These are phyloP conservation scores for Acacia confusa DNA, from an alignment of 306 rosid species.

Conservation along the genomic window DNA sequence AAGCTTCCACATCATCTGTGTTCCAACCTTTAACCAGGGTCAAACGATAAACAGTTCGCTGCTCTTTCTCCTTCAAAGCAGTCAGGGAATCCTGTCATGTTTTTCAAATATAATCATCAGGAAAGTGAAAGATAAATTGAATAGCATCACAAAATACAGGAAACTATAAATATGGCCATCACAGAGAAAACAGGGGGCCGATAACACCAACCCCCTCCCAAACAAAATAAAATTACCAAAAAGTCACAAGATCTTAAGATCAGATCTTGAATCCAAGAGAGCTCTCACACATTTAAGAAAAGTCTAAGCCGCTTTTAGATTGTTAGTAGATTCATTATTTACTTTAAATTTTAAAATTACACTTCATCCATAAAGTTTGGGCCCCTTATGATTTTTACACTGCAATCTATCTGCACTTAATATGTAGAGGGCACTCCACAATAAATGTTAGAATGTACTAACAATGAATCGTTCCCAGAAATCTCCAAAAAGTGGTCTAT, in stretches of 20 bases:
- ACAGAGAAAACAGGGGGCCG: slow-evolving; percentile 1
- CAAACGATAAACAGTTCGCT: slow-evolving; percentile 94
- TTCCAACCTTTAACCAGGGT: slow-evolving; percentile 99
- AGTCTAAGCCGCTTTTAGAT: background rate
- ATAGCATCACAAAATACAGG: slow-evolving; percentile 6
- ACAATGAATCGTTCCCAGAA: slow-evolving; percentile 97
- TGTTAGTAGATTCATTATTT: background rate
- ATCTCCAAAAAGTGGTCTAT: slow-evolving; percentile 96
- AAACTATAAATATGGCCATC: slow-evolving; percentile 21
- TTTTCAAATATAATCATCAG: slow-evolving; percentile 24
- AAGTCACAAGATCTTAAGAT: background rate
- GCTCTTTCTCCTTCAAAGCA: slow-evolving; percentile 80
- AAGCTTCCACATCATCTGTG: slow-evolving; percentile 84
- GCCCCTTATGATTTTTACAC: background rate
- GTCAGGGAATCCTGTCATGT: slow-evolving; percentile 80
- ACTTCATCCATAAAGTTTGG: background rate
- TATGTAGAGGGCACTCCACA: slow-evolving; percentile 34
- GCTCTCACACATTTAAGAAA: background rate
- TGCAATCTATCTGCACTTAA: slow-evolving; percentile 8
- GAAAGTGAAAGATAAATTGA: slow-evolving; percentile 16
- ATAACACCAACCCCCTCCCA: background rate
- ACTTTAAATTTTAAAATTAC: background rate
- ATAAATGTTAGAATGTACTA: slow-evolving; percentile 36
- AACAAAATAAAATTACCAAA: too few species aligned
- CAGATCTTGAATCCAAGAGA: background rate